A percentile compares a stretch with the other conserved stretches of the same genome.
Conservation (phyloP, 768 basidiomycete genomes). For the Tremella yokohamensis region DNA sequence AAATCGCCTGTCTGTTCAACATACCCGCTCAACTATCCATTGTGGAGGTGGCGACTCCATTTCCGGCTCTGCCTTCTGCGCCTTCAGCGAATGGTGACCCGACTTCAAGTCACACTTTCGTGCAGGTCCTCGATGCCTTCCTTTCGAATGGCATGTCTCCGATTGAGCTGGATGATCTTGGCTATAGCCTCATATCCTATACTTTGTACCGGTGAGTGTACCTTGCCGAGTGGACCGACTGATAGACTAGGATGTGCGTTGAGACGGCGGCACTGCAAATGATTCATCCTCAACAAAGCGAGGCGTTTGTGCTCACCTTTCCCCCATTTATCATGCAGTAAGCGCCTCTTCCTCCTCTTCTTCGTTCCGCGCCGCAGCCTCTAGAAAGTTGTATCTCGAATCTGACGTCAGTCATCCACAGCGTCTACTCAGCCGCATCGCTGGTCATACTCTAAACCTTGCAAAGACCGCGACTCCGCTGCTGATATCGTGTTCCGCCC, state of each 20-base stretch:
- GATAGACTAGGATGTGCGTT: slow-evolving; percentile 7
- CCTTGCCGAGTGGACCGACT: neutral
- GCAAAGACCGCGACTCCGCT: slow-evolving; percentile 11
- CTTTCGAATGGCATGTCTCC: slow-evolving; percentile 7
- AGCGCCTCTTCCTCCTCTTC: neutral
- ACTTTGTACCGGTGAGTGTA: slow-evolving; percentile 16
- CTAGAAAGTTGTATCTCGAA: neutral
- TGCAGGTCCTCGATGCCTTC: slow-evolving; percentile 6
- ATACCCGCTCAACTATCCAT: slow-evolving; percentile 15
- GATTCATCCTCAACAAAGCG: neutral
- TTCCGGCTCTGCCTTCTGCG: slow-evolving; percentile 1
- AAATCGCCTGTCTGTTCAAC: slow-evolving; percentile 17
- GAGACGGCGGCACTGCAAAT: slow-evolving; percentile 8
- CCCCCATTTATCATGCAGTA: slow-evolving; percentile 9
- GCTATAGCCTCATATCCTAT: slow-evolving; percentile 9
- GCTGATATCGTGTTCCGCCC: slow-evolving; percentile 13
- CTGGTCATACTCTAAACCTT: slow-evolving; percentile 9
- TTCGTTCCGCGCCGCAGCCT: neutral
- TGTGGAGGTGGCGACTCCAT: slow-evolving; percentile 8
- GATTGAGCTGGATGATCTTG: slow-evolving; percentile 7
- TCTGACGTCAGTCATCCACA: slow-evolving; percentile 10
- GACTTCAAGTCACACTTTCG: slow-evolving; percentile 2
- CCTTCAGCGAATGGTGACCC: neutral
- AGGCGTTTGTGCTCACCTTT: neutral
- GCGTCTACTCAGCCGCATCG: slow-evolving; percentile 10